These are phyloP conservation scores for Fusarium circinatum DNA, from an alignment of 2,329 filamentous ascomycete genomes.

Conservation along the genomic window DNA sequence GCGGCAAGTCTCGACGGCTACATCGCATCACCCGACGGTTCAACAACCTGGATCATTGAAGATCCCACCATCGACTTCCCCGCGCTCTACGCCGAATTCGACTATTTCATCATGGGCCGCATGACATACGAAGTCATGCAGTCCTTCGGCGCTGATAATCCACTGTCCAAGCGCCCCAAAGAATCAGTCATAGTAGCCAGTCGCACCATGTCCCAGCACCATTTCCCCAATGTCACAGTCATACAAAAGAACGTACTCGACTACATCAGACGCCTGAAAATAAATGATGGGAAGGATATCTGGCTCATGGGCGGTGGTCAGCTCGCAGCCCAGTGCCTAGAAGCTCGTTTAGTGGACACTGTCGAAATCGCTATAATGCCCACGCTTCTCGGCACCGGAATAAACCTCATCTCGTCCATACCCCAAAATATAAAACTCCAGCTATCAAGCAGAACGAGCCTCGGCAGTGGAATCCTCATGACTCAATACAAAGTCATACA, in stretches of 20 bases:
- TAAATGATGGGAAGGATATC: conserved; percentile 40
- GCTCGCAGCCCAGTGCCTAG: conserved; percentile 44
- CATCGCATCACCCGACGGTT: conserved; percentile 47
- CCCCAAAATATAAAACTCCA: conserved; percentile 1
- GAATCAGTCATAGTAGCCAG: conserved; percentile 47
- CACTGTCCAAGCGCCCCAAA: conserved; percentile 28
- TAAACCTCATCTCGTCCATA: conserved; percentile 32
- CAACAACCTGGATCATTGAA: conserved; percentile 46
- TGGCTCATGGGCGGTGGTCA: conserved; percentile 52
- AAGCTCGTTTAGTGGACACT: conserved; percentile 45
- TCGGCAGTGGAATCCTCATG: conserved; percentile 39
- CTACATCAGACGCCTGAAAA: conserved; percentile 37
- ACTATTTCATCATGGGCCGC: conserved; percentile 50
- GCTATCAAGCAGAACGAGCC: conserved; percentile 9
- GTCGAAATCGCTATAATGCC: conserved; percentile 46
- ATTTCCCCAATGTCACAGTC: conserved; percentile 42
- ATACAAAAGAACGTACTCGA: conserved; percentile 31
- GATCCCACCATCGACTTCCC: conserved; percentile 49
- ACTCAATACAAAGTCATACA: conserved; percentile 21
- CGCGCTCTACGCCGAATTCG: conserved; percentile 46
- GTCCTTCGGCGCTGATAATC: conserved; percentile 31
- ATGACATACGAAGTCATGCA: conserved; percentile 49
- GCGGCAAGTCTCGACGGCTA: conserved; percentile 50
- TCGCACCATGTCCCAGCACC: conserved; percentile 20
- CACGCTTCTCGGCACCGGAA: conserved; percentile 37